phyloP scores from a whole-genome alignment of 441 rosid species.

The Mallotus repandus region DNA sequence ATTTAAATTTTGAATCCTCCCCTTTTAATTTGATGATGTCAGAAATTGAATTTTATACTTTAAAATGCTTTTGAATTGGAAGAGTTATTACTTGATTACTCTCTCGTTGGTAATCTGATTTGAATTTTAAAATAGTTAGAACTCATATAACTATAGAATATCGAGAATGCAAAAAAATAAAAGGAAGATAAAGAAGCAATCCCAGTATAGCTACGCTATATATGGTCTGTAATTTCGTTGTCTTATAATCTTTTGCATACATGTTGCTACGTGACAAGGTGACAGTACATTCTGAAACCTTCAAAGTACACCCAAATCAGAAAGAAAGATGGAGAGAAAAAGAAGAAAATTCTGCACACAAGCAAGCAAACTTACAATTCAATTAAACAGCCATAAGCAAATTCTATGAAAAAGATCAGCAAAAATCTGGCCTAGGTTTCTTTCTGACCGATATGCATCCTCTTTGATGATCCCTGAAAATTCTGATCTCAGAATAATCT shows the following conservation, averaged over 20 bases:
- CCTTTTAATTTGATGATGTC: too few species aligned
- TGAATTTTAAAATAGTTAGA: too few species aligned
- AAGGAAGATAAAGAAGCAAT: too few species aligned
- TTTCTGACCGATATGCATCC: slow-evolving; percentile 74
- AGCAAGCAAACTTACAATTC: too few species aligned
- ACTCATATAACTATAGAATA: too few species aligned
- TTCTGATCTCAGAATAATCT: slow-evolving; percentile 76
- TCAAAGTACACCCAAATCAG: slow-evolving; percentile 6
- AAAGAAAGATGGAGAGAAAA: background rate
- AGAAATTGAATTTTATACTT: too few species aligned
- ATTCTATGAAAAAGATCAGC: slow-evolving; percentile 35
- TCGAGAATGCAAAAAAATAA: too few species aligned
- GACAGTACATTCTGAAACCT: background rate
- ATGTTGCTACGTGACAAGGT: background rate
- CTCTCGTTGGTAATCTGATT: too few species aligned
- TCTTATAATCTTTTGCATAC: background rate
- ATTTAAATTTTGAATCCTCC: too few species aligned
- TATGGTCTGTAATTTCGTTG: background rate
- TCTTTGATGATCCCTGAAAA: slow-evolving; percentile 61
- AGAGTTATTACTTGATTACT: too few species aligned
- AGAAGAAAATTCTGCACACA: background rate
- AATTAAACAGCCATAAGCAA: background rate
- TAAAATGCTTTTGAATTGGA: too few species aligned
- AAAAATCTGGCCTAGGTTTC: slow-evolving; percentile 69
- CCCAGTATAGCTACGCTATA: background rate